A percentile compares a stretch with the other conserved stretches of the same genome.
Evolutionary conservation across 768 basidiomycete genomes (phyloP).

Genomic region (Nidula microcarpa): DNA sequence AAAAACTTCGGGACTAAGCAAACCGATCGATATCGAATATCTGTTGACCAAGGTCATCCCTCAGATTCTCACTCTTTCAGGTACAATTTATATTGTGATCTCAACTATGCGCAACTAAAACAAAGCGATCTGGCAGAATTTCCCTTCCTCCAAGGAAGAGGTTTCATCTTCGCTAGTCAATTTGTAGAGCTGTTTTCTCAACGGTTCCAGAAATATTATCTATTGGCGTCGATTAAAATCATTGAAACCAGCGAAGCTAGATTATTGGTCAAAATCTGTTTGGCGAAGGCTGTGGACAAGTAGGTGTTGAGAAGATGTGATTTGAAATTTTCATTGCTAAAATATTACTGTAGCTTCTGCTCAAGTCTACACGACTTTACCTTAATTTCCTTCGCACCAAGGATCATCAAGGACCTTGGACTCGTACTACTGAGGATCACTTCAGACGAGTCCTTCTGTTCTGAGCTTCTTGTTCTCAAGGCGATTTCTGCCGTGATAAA

Average conservation of each 20-base stretch:
- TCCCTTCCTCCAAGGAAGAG: slow-evolving; percentile 93
- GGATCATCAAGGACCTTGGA: slow-evolving; percentile 77
- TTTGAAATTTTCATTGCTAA: background rate
- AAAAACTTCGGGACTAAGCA: slow-evolving; percentile 53
- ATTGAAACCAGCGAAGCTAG: slow-evolving; percentile 70
- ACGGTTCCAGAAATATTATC: slow-evolving; percentile 76
- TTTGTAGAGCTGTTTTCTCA: slow-evolving; percentile 72
- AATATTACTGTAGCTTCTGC: slow-evolving; percentile 51
- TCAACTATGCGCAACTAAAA: no score
- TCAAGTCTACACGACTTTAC: slow-evolving; percentile 58
- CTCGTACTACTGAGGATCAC: slow-evolving; percentile 72
- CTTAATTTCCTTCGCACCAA: slow-evolving; percentile 60
- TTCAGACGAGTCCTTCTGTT: slow-evolving; percentile 74
- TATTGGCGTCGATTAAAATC: slow-evolving; percentile 82
- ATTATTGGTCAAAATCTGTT: slow-evolving; percentile 91
- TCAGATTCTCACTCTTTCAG: slow-evolving; percentile 64
- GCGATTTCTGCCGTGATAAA: slow-evolving; percentile 77
- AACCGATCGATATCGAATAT: slow-evolving; percentile 73
- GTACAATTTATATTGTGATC: no score
- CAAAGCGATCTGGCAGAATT: slow-evolving; percentile 35
- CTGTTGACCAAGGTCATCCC: slow-evolving; percentile 83
- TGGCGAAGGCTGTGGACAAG: slow-evolving; percentile 93
- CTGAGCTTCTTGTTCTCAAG: slow-evolving; percentile 71
- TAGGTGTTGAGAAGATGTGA: slow-evolving; percentile 29
- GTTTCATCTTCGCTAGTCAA: slow-evolving; percentile 92